Conservation (phyloP, 1,284 basidiomycete species). For the Pterula multifida region DNA sequence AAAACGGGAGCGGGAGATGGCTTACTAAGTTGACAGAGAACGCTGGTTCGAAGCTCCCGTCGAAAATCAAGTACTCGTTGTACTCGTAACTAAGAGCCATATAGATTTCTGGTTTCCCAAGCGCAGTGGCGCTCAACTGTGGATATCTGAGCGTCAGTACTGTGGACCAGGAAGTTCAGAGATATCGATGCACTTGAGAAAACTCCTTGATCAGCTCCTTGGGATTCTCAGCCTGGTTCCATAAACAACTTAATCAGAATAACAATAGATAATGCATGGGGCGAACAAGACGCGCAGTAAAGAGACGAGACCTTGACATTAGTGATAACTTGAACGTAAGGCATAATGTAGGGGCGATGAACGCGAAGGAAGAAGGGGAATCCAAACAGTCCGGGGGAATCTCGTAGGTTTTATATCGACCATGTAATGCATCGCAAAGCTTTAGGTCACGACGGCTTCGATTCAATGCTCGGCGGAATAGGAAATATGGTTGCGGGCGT, state of each 20-base stretch:
- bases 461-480: not conserved
- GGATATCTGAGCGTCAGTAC: conserved; percentile 9
- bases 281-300: not conserved
- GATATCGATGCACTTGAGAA: conserved; percentile 19
- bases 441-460: too few relatives aligned
- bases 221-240: conserved; percentile 18
- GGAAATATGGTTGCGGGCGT: not conserved
- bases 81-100: conserved; percentile 23
- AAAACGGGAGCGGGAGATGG: too few relatives aligned
- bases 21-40: conserved; percentile 24
- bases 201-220: conserved; percentile 24
- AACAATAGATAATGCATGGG: too few relatives aligned
- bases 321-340: conserved; percentile 24
- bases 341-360: conserved; percentile 18
- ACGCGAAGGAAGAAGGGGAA: not conserved
- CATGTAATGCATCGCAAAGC: too few relatives aligned
- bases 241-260: not conserved
- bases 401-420: too few relatives aligned
- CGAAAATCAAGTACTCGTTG: conserved; percentile 24
- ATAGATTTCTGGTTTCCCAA: conserved; percentile 24
- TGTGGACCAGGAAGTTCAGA: not conserved
- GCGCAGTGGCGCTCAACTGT: conserved; percentile 9
- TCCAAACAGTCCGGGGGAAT: too few relatives aligned
- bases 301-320: conserved; percentile 21
- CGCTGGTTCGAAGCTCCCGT: conserved; percentile 27